Conservation (phyloP, 495 filamentous ascomycete species). For the Annulohypoxylon moriforme region DNA sequence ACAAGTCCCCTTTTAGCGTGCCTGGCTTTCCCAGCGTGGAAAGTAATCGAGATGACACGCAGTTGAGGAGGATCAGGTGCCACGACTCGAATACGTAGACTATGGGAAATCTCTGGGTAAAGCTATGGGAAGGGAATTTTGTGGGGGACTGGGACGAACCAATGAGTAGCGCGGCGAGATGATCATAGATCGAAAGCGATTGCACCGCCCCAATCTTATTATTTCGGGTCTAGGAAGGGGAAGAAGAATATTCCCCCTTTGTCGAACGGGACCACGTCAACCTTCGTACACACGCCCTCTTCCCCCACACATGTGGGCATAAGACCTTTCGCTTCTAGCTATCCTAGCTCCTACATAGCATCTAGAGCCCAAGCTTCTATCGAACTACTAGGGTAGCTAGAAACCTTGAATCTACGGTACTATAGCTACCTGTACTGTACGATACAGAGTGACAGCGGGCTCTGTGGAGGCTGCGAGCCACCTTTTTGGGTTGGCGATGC, state of each 20-base stretch:
- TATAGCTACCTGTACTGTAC: background rate
- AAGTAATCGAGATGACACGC: constrained; percentile 49
- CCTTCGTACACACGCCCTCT: constrained; percentile 36
- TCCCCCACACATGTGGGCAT: constrained; percentile 38
- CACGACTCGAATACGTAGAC: constrained; percentile 39
- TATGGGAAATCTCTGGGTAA: background rate
- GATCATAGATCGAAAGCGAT: constrained; percentile 45
- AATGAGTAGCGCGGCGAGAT: constrained; percentile 16
- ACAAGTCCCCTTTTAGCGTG: constrained; percentile 29
- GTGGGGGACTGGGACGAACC: constrained; percentile 20
- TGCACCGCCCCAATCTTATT: constrained; percentile 37
- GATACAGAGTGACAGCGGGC: constrained; percentile 29
- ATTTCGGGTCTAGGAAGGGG: constrained; percentile 17
- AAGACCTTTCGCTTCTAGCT: constrained; percentile 1
- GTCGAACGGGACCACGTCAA: constrained; percentile 50
- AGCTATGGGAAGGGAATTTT: constrained; percentile 10
- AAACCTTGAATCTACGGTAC: constrained; percentile 13
- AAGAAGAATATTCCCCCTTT: constrained; percentile 41
- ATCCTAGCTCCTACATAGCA: background rate
- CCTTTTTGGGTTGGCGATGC: constrained; percentile 43
- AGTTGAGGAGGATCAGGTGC: constrained; percentile 52
- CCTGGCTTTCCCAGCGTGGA: constrained; percentile 33
- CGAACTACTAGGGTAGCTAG: constrained; percentile 1
- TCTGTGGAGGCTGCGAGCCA: constrained; percentile 43
- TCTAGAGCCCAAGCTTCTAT: background rate